Evolutionary conservation across 2,329 filamentous ascomycete genomes (phyloP), one percentile per base, ranked within the genome.

Genomic region (Ophiobolus disseminans): DNA sequence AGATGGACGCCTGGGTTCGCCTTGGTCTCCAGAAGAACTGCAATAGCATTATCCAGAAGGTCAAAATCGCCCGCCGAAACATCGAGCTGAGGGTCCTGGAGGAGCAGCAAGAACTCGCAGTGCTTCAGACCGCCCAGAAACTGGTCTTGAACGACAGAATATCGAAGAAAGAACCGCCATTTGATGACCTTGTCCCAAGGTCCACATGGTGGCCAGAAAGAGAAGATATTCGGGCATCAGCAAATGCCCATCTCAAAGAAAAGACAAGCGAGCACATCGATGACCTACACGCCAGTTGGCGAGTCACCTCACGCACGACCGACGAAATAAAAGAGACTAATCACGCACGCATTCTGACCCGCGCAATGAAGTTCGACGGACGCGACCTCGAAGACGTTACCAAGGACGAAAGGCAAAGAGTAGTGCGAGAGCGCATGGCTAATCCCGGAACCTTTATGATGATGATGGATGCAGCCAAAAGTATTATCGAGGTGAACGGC

Each of bases 81-180:
- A 19, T 65, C 35, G 40, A 28, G 9, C 36, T 42, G 16, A 46
- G 40, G 22, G 36, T 25, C 1, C 10, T 62, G 19, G 19, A 40
- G 2, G 60, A 55, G 0, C 5, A 61, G 32, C 57, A 56, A 16
- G 22, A 48, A 6, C 30, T 63, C 21, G 44, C 50, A 8, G 32
- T 52, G 4, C 45, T 50, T 4, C 63, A 59, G 36, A 44, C 53
- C 13, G 56, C 53, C 14, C 62, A 59, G 40, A 57, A 59, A 11
- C 47, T 34, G 25, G 45, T 32, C 0, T 20, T 30, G 38, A 28
- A 5, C 17, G 32, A 17, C 36, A 47, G 13, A 11, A 17, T 39
- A n/a, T 23, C 38, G 13, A 4, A 26, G 4, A 30, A 31, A 5
- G 16, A 19, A 3, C 14, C 21, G 25, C 5, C 36, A 25, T 20